Base-by-base conservation (phyloP, 1,284 basidiomycete genomes). In the Tylopilus orsonianus region DNA sequence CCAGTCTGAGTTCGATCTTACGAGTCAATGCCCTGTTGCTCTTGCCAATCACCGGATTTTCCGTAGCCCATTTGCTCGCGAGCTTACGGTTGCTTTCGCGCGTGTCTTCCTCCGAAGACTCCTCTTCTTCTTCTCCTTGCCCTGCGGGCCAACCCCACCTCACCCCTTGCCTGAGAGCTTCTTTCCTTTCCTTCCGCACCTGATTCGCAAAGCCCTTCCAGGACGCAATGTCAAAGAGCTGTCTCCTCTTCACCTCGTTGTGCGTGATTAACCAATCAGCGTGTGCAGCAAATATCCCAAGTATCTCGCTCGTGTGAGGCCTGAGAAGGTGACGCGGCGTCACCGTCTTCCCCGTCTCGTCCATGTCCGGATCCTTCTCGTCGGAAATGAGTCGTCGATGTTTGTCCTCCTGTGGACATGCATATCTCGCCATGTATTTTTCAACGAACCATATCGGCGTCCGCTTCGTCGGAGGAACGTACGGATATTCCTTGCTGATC, bases 191-290 rank as follows among this genome's bases (percentile, higher is more conserved):
- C 19, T 48, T 52, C 42, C 60, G 58, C 3, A 68, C 67, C 13
- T 66, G 54, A 9, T 44, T 48, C 24, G 73, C 71, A 58, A 81
- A 83, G 7, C 33, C 26, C 30, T 68, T 54, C 80, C 78, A 83
- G 13, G 68, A 59, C 1, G 49, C 48, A 2, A 77, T 54, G 49
- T 79, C 68, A 13, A 83, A 52, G 27, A 72, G 49, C 33, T 62
- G 64, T 2, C 52, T 53, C 10, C 57, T 54, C 14, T 41, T 54
- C 24, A 65, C 61, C 18, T 66, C 60, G 44, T 73, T 73, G 33
- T 80, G 68, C 2, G 73, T 69, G 33, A 80, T 58, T 7, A 83
- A 52, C 80, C 80, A 83, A 30, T 73, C 71, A 0, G 72, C 73
- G 8, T 81, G 77, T 19, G 68, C 64, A 14, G 77, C 78, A 48